Evolutionary conservation across 2,329 filamentous ascomycete genomes (phyloP), one percentile per base, ranked within the genome.

Genomic region (Balansia obtecta): DNA sequence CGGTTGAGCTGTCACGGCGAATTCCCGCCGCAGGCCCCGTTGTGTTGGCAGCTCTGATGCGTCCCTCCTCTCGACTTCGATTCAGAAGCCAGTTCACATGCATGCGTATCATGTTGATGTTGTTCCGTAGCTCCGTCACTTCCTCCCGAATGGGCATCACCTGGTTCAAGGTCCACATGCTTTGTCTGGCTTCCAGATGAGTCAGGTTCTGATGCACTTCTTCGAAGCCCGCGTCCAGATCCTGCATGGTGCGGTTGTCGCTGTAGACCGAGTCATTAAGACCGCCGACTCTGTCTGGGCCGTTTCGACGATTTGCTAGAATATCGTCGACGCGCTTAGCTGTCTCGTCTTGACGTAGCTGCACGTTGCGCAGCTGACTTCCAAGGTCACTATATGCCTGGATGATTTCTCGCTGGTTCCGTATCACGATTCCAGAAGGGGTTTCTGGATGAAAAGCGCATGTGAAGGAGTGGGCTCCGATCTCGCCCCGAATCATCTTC

Each of bases 131-230:
- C 60, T 83, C 79, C 4, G 74, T 72, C n/a, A 83, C 71, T 61
- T 82, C 77, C 52, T 83, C 78, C 51, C 79, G 77, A 53, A 83
- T 74, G 8, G 75, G 77, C 58, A 80, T 71, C 5, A 78, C 75
- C 61, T 82, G 77, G 56, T 80, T 82, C 58, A 82, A 71, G 9
- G 80, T 71, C 71, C 78, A 75, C 63, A 80, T 75, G 33, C 73
- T 78, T 58, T 82, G 78, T 46, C 77, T 73, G 3, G 74, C 75
- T 58, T 82, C 79, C 46, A 80, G 69, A 52, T 81, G 78, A 18
- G 73, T 75, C 38, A 82, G 58, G 41, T 73, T 74, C 50, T 77
- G 73, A 47, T 77, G 75, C 2, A 83, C 63, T 46, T 77, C 73
- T 56, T 79, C 76, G 41, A 82, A 74, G 4, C 68, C 67, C 30